These are phyloP conservation scores for Zymoseptoria tritici DNA, from an alignment of 2,329 filamentous ascomycete genomes.

Conservation along the genomic window DNA sequence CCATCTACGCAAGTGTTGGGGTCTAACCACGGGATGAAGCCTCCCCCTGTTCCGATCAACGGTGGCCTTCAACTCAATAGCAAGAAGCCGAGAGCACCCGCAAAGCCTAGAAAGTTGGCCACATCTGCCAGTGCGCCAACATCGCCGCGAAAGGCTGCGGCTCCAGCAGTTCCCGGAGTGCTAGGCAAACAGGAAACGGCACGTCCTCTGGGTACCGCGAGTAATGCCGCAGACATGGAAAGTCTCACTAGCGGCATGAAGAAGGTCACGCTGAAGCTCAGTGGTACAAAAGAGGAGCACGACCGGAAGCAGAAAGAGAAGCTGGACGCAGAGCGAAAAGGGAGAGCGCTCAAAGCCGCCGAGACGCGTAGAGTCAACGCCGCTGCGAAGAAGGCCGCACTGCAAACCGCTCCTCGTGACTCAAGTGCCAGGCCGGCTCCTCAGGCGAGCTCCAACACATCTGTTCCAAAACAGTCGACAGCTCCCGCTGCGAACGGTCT, in stretches of 20 bases:
- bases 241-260: constrained; percentile 47
- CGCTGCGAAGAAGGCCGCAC: constrained; percentile 26
- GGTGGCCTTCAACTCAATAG: constrained; percentile 11
- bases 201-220: not conserved
- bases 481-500: not conserved
- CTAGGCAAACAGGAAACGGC: not conserved
- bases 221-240: constrained; percentile 38
- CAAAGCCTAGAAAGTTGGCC: constrained; percentile 11
- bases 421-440: not conserved
- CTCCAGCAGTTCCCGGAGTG: not conserved
- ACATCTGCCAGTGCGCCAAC: constrained; percentile 25
- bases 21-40: constrained; percentile 24
- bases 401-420: constrained; percentile 1
- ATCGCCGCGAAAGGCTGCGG: constrained; percentile 21
- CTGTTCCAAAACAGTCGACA: not conserved
- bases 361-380: constrained; percentile 28
- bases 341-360: constrained; percentile 27
- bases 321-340: constrained; percentile 37
- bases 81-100: constrained; percentile 23
- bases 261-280: constrained; percentile 52
- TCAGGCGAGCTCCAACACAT: not conserved
- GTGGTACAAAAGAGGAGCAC: constrained; percentile 49
- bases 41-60: constrained; percentile 18
- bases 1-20: constrained; percentile 1
- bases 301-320: constrained; percentile 35